Conservation (phyloP, 345 rosid species). For the Theobroma cacao region DNA sequence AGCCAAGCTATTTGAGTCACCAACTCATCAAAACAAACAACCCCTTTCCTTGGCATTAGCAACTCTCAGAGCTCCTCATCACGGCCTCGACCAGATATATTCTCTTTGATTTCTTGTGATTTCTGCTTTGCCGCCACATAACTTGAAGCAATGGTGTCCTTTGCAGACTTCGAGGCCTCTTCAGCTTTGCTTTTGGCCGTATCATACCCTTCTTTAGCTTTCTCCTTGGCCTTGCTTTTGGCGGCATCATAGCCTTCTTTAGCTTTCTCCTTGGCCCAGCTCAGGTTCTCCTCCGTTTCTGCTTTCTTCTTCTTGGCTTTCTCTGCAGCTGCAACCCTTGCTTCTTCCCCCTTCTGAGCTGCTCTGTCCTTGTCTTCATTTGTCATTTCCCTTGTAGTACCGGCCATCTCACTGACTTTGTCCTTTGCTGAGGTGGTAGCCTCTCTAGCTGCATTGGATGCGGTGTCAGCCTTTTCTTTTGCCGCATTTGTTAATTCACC, state of each 20-base stretch:
- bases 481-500: slow-evolving; percentile 3
- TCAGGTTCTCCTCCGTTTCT: slow-evolving; percentile 19
- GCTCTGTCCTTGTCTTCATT: slow-evolving; percentile 8
- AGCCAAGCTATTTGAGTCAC: background rate
- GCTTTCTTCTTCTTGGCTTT: slow-evolving; percentile 20
- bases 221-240: slow-evolving; percentile 26
- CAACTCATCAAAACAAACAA: background rate
- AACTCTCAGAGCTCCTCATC: slow-evolving; percentile 27
- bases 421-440: background rate
- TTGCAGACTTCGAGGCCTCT: slow-evolving; percentile 24
- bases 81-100: slow-evolving; percentile 1
- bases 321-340: slow-evolving; percentile 18
- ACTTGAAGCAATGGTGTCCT: slow-evolving; percentile 20
- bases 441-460: background rate
- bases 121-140: slow-evolving; percentile 18
- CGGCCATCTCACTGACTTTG: background rate
- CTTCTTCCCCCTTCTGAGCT: slow-evolving; percentile 27
- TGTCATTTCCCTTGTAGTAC: background rate
- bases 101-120: slow-evolving; percentile 27
- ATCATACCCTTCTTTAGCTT: slow-evolving; percentile 8
- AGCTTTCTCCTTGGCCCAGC: slow-evolving; percentile 39
- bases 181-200: slow-evolving; percentile 16
- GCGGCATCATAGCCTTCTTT: slow-evolving; percentile 29
- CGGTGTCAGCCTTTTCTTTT: background rate
- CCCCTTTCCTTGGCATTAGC: background rate